These are phyloP conservation scores for Metarhizium robertsii DNA, from an alignment of 2,329 filamentous ascomycete genomes.

Conservation along the genomic window DNA sequence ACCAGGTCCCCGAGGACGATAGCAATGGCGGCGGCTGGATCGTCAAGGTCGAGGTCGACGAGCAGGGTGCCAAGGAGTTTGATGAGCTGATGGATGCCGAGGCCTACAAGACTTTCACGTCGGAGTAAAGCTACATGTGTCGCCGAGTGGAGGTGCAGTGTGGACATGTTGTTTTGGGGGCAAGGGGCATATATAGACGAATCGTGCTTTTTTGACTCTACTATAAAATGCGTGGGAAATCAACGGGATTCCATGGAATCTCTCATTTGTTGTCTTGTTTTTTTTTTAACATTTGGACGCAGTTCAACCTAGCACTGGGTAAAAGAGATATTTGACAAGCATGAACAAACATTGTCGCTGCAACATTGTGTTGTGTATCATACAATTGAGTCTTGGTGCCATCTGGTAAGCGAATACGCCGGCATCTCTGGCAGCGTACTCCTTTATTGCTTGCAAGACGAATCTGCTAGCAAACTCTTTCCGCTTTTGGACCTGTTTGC, in stretches of 20 bases:
- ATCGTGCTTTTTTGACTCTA: background rate
- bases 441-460: background rate
- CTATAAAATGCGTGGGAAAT: background rate
- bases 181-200: background rate
- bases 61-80: slow-evolving; percentile 55
- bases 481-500: background rate
- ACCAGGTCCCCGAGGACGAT: slow-evolving; percentile 77
- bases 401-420: background rate
- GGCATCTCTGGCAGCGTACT: background rate
- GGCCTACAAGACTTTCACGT: slow-evolving; percentile 68
- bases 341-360: background rate
- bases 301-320: slow-evolving; percentile 7
- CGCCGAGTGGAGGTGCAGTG: background rate
- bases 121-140: slow-evolving; percentile 6
- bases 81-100: slow-evolving; percentile 68
- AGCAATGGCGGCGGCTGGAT: slow-evolving; percentile 79
- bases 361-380: background rate
- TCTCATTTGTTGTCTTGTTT: background rate
- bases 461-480: background rate
- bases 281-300: slow-evolving; percentile 1
- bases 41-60: slow-evolving; percentile 71
- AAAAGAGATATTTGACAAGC: background rate
- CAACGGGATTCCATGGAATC: background rate
- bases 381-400: background rate
- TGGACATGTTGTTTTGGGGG: background rate